These are phyloP conservation scores for Phytopythium oedochilum DNA, from an alignment of 352 stramenopile species.

Conservation along the genomic window DNA sequence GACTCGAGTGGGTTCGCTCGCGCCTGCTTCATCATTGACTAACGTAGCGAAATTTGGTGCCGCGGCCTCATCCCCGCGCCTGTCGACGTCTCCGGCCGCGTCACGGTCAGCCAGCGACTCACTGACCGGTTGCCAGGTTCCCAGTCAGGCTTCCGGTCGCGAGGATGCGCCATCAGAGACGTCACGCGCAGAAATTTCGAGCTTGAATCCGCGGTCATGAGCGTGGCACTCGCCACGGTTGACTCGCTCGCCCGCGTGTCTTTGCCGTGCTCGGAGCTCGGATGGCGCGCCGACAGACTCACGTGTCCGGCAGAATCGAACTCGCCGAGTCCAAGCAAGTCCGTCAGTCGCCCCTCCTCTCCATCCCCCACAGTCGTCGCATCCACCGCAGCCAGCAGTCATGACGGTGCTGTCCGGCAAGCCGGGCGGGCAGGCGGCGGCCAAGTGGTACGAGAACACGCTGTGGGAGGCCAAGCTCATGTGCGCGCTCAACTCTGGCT, in stretches of 20 bases:
- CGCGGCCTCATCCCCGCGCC: too few species aligned
- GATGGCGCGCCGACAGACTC: background rate
- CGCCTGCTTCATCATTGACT: background rate
- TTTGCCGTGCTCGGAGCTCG: background rate
- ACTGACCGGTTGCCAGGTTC: too few species aligned
- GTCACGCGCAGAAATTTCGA: background rate
- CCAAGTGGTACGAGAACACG: constrained; percentile 7
- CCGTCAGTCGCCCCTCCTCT: too few species aligned
- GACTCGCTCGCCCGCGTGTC: background rate
- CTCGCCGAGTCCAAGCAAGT: background rate
- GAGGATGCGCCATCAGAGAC: background rate
- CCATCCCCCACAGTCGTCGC: background rate
- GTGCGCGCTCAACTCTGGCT: constrained; percentile 65
- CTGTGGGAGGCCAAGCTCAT: constrained; percentile 73
- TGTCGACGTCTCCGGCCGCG: too few species aligned
- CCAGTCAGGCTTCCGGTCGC: too few species aligned
- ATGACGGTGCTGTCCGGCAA: constrained; percentile 13
- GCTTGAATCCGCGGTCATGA: background rate
- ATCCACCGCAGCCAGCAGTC: background rate
- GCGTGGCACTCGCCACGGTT: background rate
- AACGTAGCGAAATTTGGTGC: too few species aligned
- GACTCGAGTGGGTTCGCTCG: background rate
- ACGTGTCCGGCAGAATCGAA: background rate
- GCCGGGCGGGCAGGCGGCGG: background rate
- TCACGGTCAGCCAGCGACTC: too few species aligned